Base-by-base conservation (phyloP, 805 yeast genomes). In the Myxozyma neotropica region DNA sequence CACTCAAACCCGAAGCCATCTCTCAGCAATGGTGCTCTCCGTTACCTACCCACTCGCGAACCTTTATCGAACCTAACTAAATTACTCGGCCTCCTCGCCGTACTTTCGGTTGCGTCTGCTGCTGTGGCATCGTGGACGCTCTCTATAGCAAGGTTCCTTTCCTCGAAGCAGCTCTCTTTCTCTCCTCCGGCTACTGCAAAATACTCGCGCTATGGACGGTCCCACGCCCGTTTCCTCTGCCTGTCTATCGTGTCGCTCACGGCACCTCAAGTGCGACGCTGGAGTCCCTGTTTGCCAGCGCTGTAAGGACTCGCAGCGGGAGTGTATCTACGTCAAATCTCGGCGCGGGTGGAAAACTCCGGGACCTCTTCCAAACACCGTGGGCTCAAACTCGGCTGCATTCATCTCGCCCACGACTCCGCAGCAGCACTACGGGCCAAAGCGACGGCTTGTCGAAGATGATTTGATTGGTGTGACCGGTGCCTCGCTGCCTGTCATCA, bases 241-340 rank as follows among this genome's bases (percentile, higher is more conserved):
- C 23, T 59, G 61, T 48, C 58, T 53, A 17, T 59, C 47, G 36
- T 64, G 67, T 24, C 68, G 69, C 31, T 53, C 54, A 3, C 57
- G 64, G 15, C 64, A 59, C 47, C 58, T 59, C 46, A 59, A 59
- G 29, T 59, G 64, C 46, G 61, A 59, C 29, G 64, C 58, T 15
- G 24, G 27, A 8, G 46, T 52, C 8, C 64, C 64, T 10, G 48
- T 56, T 12, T 59, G 64, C 33, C 48, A 23, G 38, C 53, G 64
- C 24, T 59, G 64, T 43, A 26, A 35, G 35, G 60, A 46, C 23
- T 31, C 44, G 26, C 39, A 26, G 24, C 60, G 64, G 36, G 60
- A 59, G 46, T 59, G 64, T 54, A 53, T 56, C 31, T 59, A 59
- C 43, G 61, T 59, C 45, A 59, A 59, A 55, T 52, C 58, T 15